These are phyloP conservation scores for Candida koratica DNA, from an alignment of 805 yeast species.

Conservation along the genomic window DNA sequence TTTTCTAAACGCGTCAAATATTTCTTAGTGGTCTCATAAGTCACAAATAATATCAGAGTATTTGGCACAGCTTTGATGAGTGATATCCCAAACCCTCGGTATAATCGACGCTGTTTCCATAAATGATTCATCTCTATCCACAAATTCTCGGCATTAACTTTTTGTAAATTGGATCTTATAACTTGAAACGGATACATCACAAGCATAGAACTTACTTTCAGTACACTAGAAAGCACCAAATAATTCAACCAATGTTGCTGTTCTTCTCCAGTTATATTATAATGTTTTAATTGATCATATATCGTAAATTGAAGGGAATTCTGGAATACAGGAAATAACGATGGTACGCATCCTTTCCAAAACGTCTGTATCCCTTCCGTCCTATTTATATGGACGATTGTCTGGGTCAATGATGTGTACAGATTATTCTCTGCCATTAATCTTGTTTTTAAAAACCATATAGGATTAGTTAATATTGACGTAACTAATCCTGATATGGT, in stretches of 20 bases:
- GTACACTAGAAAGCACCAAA: conserved; percentile 58
- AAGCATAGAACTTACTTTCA: conserved; percentile 66
- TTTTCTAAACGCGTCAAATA: conserved; percentile 6
- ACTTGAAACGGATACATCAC: conserved; percentile 83
- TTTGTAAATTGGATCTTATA: conserved; percentile 70
- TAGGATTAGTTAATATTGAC: conserved; percentile 78
- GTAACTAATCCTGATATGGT: conserved; percentile 69
- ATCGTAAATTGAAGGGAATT: conserved; percentile 85
- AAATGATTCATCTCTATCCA: conserved; percentile 35
- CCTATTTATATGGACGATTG: conserved; percentile 43
- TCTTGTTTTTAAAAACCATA: conserved; percentile 94
- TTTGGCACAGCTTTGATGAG: conserved; percentile 84
- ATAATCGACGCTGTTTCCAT: conserved; percentile 54
- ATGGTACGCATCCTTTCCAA: conserved; percentile 72
- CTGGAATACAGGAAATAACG: conserved; percentile 79
- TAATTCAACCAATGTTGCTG: conserved; percentile 33
- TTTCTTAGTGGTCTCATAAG: conserved; percentile 61
- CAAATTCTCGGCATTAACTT: conserved; percentile 24
- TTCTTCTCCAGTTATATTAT: conserved; percentile 9
- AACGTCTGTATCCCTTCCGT: conserved; percentile 60
- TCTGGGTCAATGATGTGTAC: conserved; percentile 56
- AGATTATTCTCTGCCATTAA: conserved; percentile 64
- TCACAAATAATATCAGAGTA: conserved; percentile 83
- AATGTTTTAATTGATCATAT: conserved; percentile 69
- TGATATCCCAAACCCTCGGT: conserved; percentile 79